These are phyloP conservation scores for Chaetomidium leptoderma DNA, from an alignment of 495 filamentous ascomycete genomes.

Conservation along the genomic window DNA sequence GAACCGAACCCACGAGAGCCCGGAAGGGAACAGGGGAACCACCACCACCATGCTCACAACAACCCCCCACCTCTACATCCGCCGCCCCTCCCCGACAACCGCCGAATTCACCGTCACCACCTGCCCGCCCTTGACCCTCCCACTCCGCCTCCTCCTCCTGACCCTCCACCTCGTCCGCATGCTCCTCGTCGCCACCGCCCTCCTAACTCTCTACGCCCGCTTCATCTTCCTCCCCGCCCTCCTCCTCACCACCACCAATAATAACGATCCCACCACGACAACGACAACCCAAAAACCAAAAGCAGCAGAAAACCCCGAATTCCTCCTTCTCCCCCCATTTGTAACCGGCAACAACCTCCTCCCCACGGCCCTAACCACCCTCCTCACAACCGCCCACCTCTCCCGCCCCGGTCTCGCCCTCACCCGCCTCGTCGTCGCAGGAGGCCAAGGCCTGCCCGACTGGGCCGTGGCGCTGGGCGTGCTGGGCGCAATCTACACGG, in stretches of 20 bases:
- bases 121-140: conserved; percentile 53
- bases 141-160: conserved; percentile 51
- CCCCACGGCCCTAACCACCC: conserved; percentile 38
- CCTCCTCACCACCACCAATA: conserved; percentile 10
- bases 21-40: neutral
- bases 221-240: conserved; percentile 13
- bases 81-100: conserved; percentile 80
- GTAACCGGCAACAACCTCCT: conserved; percentile 16
- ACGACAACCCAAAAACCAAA: conserved; percentile 1
- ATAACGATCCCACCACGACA: conserved; percentile 1
- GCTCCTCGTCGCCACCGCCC: conserved; percentile 28
- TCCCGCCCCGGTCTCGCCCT: conserved; percentile 35
- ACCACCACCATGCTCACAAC: conserved; percentile 47
- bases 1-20: neutral
- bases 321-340: conserved; percentile 5
- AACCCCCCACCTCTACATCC: conserved; percentile 54
- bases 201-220: conserved; percentile 37
- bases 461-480: conserved; percentile 26
- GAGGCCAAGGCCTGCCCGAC: conserved; percentile 34
- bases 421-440: conserved; percentile 40
- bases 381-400: conserved; percentile 32
- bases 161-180: conserved; percentile 48
- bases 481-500: conserved; percentile 30
- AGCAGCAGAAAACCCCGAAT: no score
- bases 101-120: conserved; percentile 82